A percentile compares a stretch with the other conserved stretches of the same genome.
Evolutionary conservation across 495 filamentous ascomycete genomes (phyloP).

Genomic region (Penicillium lividum): DNA sequence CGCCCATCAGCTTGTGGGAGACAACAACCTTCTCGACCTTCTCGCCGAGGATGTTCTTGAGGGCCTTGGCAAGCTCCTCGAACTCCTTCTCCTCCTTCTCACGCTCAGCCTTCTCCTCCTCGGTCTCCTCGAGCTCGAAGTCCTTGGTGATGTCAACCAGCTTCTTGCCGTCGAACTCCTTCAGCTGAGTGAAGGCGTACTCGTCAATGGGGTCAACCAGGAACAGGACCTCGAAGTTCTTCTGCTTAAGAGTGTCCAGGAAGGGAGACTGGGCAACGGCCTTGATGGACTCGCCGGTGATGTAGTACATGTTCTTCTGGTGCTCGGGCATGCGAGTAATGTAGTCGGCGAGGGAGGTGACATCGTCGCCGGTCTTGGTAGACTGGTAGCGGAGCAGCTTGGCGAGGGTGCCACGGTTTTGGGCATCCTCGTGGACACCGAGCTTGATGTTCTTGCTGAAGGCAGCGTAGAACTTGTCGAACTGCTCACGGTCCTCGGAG

Average conservation of each 20-base stretch:
- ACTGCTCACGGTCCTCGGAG: conserved; percentile 97
- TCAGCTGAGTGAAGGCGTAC: conserved; percentile 99
- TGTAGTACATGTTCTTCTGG: conserved; percentile 99
- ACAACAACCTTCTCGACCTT: conserved; percentile 99
- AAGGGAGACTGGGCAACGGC: conserved; percentile 97
- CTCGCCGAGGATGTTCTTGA: conserved; percentile 99
- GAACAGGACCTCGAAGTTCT: conserved; percentile 99
- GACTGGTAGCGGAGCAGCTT: conserved; percentile 99
- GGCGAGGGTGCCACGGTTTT: conserved; percentile 90
- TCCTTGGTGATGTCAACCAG: conserved; percentile 99
- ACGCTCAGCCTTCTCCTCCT: conserved; percentile 97
- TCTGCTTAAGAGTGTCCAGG: conserved; percentile 98
- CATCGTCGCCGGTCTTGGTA: conserved; percentile 96
- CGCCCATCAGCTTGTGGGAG: conserved; percentile 92
- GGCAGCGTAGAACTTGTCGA: conserved; percentile 99
- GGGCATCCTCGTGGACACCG: conserved; percentile 98
- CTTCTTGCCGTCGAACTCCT: conserved; percentile 99
- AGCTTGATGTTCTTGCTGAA: conserved; percentile 99
- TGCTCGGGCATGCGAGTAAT: conserved; percentile 98
- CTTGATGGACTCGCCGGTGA: conserved; percentile 99
- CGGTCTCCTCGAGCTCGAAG: conserved; percentile 99
- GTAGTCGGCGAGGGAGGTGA: conserved; percentile 93
- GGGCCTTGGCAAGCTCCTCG: conserved; percentile 86
- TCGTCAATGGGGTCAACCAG: conserved; percentile 99
- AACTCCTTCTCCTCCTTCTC: conserved; percentile 98